These are phyloP conservation scores for Myxozyma udenii DNA, from an alignment of 805 yeast species.

Conservation along the genomic window DNA sequence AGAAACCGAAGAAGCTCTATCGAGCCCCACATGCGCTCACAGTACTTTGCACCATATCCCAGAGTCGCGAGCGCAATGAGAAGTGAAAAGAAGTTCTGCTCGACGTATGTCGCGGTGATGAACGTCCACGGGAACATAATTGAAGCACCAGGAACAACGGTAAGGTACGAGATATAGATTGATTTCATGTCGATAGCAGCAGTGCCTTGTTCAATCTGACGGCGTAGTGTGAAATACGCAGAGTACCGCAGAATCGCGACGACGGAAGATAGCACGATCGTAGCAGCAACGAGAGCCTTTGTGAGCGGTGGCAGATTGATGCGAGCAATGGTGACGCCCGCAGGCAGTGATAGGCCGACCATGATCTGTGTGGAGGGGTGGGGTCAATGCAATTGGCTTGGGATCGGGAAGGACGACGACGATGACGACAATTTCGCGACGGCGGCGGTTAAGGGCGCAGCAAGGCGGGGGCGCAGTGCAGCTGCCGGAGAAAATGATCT, in stretches of 20 bases:
- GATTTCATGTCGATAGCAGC: slow-evolving; percentile 31
- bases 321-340: slow-evolving; percentile 12
- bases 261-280: slow-evolving; percentile 32
- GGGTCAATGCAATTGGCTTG: no score
- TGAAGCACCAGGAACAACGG: slow-evolving; percentile 48
- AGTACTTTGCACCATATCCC: slow-evolving; percentile 57
- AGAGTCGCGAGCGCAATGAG: slow-evolving; percentile 42
- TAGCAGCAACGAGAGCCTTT: slow-evolving; percentile 31
- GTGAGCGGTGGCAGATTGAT: slow-evolving; percentile 39
- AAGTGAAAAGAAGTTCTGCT: slow-evolving; percentile 31
- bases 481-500: neutral
- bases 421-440: neutral
- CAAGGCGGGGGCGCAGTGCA: neutral
- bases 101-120: slow-evolving; percentile 28
- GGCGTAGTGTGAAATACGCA: slow-evolving; percentile 33
- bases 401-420: neutral
- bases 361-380: neutral
- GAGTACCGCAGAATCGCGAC: slow-evolving; percentile 39
- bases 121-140: slow-evolving; percentile 33
- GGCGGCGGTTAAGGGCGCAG: neutral
- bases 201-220: neutral
- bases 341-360: slow-evolving; percentile 1
- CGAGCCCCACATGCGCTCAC: slow-evolving; percentile 65
- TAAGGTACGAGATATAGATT: slow-evolving; percentile 49
- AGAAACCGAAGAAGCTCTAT: slow-evolving; percentile 51